These are phyloP conservation scores for Zymoseptoria pseudotritici DNA, from an alignment of 2,329 filamentous ascomycete species.

Conservation along the genomic window DNA sequence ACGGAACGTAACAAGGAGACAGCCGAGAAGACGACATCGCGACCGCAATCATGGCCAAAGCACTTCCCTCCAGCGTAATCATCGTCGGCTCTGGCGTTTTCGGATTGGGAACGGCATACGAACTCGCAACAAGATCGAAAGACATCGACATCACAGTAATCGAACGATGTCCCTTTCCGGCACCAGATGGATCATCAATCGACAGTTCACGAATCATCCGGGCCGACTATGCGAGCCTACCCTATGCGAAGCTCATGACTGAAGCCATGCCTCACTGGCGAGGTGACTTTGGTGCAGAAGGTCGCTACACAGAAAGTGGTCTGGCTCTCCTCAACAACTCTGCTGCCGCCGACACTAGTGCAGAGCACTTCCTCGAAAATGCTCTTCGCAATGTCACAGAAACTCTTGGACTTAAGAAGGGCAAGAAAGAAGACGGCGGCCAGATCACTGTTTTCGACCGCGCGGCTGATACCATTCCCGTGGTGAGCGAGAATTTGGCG, in stretches of 20 bases:
- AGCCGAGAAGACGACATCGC: neutral
- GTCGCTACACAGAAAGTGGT: slow-evolving; percentile 64
- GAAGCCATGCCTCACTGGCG: slow-evolving; percentile 65
- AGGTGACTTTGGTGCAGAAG: slow-evolving; percentile 51
- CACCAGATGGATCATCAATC: slow-evolving; percentile 45
- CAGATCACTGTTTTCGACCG: slow-evolving; percentile 34
- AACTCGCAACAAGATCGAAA: slow-evolving; percentile 56
- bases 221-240: slow-evolving; percentile 72
- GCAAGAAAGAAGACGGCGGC: slow-evolving; percentile 26
- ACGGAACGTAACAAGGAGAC: neutral
- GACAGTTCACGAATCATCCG: slow-evolving; percentile 57
- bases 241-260: slow-evolving; percentile 67
- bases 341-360: slow-evolving; percentile 28
- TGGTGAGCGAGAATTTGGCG: slow-evolving; percentile 34
- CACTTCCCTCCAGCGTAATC: slow-evolving; percentile 37
- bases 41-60: neutral
- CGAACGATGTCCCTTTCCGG: slow-evolving; percentile 51
- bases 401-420: slow-evolving; percentile 38
- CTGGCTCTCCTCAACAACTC: slow-evolving; percentile 52
- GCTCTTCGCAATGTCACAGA: slow-evolving; percentile 55
- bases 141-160: slow-evolving; percentile 50
- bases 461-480: slow-evolving; percentile 30
- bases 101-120: slow-evolving; percentile 59
- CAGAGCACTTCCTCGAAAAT: slow-evolving; percentile 45
- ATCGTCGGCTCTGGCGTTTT: slow-evolving; percentile 49